Evolutionary conservation across 192 early-diverging fungal species (phyloP), one percentile per base, ranked within the genome.

Genomic region (Linnemannia hyalina): DNA sequence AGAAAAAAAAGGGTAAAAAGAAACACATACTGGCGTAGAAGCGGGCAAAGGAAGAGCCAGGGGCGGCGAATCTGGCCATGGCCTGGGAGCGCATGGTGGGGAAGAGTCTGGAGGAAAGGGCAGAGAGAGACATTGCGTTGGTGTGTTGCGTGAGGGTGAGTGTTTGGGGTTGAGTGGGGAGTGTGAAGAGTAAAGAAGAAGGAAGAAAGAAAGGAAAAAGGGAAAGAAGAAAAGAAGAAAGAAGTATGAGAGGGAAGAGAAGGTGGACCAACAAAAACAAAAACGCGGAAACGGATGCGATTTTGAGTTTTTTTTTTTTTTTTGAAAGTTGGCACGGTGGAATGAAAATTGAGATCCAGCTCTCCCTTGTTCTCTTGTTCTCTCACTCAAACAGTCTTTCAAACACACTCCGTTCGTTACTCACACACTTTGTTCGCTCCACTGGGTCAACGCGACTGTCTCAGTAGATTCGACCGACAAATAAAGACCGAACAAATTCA

Each of bases 21-120:
- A 7, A 2, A 47, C 55, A 88, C 89, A 76, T 90, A 90, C 89
- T 91, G 46, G 90, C 86, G 74, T 91, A 90, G 86, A 75, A 82
- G 29, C 92, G 89, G 75, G 81, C 74, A 79, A 88, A 85, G 16
- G 85, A 65, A 29, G 83, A 72, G n/a, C 89, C 32, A 74, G 88
- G 82, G 32, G 77, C 74, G 73, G 82, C 82, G 76, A 84, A 63
- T 42, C 77, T 73, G 73, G 88, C 73, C 69, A 79, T 57, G 74
- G 74, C 82, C 77, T 80, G 82, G 44, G 60, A 52, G 74, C 77
- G 82, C 70, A 80, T 85, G 82, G 77, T 80, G 49, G 77, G 77
- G 82, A 85, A 85, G 74, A 80, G 77, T 74, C 77, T 74, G 52
- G 82, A 52, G 54, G 77, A 79, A 57, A 85, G 47, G 65, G 77